These are phyloP conservation scores for Linnemannia exigua DNA, from an alignment of 192 early-diverging fungal species.

Conservation along the genomic window DNA sequence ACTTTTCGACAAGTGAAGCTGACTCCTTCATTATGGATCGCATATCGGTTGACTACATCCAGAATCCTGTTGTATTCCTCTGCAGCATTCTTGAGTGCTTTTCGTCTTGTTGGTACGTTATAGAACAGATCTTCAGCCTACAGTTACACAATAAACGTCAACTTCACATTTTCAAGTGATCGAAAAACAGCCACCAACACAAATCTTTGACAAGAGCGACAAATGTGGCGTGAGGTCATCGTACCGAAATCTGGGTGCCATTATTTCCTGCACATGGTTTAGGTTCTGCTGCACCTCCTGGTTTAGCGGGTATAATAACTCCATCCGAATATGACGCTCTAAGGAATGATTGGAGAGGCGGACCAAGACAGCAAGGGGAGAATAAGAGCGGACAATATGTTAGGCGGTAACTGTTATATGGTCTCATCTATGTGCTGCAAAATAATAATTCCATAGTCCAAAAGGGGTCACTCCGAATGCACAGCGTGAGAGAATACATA, in stretches of 20 bases:
- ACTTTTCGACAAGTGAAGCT: constrained; percentile 94
- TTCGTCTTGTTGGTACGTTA: constrained; percentile 88
- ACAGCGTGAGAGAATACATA: constrained; percentile 37
- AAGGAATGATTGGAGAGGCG: background rate
- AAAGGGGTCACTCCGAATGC: background rate
- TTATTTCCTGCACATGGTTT: constrained; percentile 96
- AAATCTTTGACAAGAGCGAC: no score
- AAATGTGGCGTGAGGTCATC: background rate
- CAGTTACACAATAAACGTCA: background rate
- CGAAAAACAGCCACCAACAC: background rate
- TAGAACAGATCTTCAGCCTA: constrained; percentile 96
- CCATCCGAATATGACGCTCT: constrained; percentile 92
- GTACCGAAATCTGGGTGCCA: constrained; percentile 92
- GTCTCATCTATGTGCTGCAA: background rate
- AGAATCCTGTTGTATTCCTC: constrained; percentile 95
- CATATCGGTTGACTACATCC: constrained; percentile 92
- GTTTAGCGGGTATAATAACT: constrained; percentile 80
- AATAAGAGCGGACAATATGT: no score
- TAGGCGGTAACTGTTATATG: background rate
- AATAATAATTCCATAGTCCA: background rate
- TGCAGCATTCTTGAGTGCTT: constrained; percentile 84
- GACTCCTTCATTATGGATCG: constrained; percentile 90
- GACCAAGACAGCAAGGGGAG: no score
- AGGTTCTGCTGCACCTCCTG: constrained; percentile 82
- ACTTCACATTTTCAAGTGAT: background rate